phyloP scores from a whole-genome alignment of 2,329 filamentous ascomycete genomes.

The Calonectria hawksworthii region DNA sequence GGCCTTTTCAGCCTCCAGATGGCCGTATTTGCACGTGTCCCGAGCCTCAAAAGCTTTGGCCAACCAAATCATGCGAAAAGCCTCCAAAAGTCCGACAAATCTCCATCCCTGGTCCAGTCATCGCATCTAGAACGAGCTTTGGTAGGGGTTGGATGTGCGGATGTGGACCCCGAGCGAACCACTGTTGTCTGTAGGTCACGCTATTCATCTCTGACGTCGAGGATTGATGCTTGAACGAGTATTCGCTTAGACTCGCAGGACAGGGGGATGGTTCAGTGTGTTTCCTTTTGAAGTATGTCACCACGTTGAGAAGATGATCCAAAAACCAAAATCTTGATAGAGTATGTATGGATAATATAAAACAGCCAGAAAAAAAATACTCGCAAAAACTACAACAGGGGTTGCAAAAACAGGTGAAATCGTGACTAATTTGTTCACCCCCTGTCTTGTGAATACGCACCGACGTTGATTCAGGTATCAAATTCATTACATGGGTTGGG shows the following conservation, averaged over 20 bases:
- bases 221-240: background rate
- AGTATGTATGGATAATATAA: background rate
- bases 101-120: slow-evolving; percentile 38
- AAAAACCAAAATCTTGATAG: background rate
- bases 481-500: background rate
- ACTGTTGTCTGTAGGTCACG: slow-evolving; percentile 31
- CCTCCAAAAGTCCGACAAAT: slow-evolving; percentile 33
- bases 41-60: slow-evolving; percentile 18
- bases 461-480: background rate
- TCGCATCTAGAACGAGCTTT: slow-evolving; percentile 19
- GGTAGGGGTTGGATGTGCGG: slow-evolving; percentile 28
- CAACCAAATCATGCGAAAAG: slow-evolving; percentile 26
- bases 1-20: slow-evolving; percentile 26
- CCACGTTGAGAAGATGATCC: background rate
- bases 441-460: background rate
- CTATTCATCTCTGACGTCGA: slow-evolving; percentile 19
- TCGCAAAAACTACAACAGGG: background rate
- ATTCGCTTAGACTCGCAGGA: background rate
- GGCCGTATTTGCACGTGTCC: slow-evolving; percentile 24
- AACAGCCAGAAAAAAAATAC: background rate
- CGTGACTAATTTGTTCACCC: background rate
- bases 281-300: background rate
- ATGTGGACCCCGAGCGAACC: slow-evolving; percentile 35
- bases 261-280: background rate
- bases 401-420: background rate